Evolutionary conservation across 768 basidiomycete genomes (phyloP), one percentile per base, ranked within the genome.

Genomic region (Lentinula lateritia): DNA sequence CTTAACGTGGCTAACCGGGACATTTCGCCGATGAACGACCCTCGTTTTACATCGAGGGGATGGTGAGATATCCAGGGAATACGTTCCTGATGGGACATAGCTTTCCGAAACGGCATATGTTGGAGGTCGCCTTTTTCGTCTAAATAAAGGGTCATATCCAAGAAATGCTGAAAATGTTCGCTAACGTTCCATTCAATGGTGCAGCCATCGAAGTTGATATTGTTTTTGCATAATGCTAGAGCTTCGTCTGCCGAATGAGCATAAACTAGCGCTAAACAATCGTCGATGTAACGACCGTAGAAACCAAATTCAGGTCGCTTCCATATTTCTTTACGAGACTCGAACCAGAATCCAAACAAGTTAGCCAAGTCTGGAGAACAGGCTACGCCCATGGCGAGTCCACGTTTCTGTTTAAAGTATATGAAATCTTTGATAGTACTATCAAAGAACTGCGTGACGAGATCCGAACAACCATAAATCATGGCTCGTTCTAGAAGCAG

Each of bases 351-450:
- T 2, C 72, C 73, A 52, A 59, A 74, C 1, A 74, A 57, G 54
- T 74, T 72, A 4, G 74, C 73, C 4, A 75, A 50, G 43, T 75
- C 73, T 0, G 74, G 73, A 0, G 63, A 64, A 34, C 65, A 62
- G 0, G 74, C 67, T 4, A 75, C 70, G 8, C 73, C 73, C 71
- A 74, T 75, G 13, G 73, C 72, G 1, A 73, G 61, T 12, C 73
- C 71, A 35, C 61, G 58, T 18, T 55, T 12, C 66, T 75, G 74
- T n/a, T 41, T n/a, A 53, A 65, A 74, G 6, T 61, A 45, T 32
- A 66, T 56, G 68, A 68, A 60, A 69, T 8, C 38, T 39, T 39
- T 39, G 6, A 7, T 7, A 13, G 3, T 39, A 6, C 38, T 13
- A 7, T 39, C 38, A 39, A 39, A 39, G 38, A 39, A 39, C 13